Conservation (phyloP, 2,329 filamentous ascomycete genomes). For the Capronia coronata region DNA sequence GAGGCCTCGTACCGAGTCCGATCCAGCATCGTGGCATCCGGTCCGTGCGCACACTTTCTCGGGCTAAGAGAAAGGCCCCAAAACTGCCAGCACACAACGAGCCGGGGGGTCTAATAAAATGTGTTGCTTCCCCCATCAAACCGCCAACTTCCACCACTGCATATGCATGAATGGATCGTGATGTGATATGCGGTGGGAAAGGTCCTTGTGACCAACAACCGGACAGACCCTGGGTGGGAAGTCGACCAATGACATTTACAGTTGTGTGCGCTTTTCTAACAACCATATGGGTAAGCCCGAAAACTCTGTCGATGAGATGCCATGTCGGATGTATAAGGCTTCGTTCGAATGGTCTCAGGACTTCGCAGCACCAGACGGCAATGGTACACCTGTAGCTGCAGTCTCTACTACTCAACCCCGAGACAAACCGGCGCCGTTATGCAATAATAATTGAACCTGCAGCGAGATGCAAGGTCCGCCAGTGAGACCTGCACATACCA, state of each 20-base stretch:
- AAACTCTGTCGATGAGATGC: not conserved
- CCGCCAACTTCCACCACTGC: not conserved
- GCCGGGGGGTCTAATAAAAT: not conserved
- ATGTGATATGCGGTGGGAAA: not conserved
- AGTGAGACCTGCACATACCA: not conserved
- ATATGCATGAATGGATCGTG: slow-evolving; percentile 1
- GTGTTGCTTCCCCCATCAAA: not conserved
- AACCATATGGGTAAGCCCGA: not conserved
- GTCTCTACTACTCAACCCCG: not conserved
- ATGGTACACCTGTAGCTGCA: not conserved
- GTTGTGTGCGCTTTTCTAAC: not conserved
- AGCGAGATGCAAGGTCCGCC: not conserved
- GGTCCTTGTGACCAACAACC: not conserved
- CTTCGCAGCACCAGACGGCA: slow-evolving; percentile 2
- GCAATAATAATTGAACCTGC: not conserved
- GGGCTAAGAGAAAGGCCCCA: not conserved
- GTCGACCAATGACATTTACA: not conserved
- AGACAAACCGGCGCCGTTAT: not conserved
- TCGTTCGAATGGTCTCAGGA: slow-evolving; percentile 6
- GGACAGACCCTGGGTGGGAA: not conserved
- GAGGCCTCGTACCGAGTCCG: slow-evolving; percentile 7
- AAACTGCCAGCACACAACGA: not conserved
- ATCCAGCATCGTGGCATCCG: slow-evolving; percentile 5
- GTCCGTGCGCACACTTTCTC: slow-evolving; percentile 6
- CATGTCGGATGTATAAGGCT: not conserved